A percentile compares a stretch with the other conserved stretches of the same genome.
These are phyloP conservation scores for Fusarium sp. DNA, from an alignment of 2,329 filamentous ascomycete genomes.

Conservation along the genomic window DNA sequence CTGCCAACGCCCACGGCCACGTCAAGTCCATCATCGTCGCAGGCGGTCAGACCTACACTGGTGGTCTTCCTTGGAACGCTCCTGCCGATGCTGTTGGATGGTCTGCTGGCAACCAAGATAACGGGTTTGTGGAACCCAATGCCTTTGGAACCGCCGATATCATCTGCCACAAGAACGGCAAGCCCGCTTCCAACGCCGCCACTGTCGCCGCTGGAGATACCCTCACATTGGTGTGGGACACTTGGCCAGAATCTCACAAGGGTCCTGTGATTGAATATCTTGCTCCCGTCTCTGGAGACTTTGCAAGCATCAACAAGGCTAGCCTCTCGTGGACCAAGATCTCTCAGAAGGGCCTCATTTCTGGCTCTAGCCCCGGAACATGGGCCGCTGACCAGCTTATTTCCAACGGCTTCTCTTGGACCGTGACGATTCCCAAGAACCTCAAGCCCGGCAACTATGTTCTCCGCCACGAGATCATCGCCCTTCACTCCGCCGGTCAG, in stretches of 20 bases:
- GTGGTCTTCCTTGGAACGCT: constrained; percentile 44
- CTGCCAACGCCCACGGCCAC: constrained; percentile 47
- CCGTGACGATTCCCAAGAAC: constrained; percentile 58
- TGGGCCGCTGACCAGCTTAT: constrained; percentile 69
- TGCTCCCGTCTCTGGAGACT: constrained; percentile 64
- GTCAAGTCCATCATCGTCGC: constrained; percentile 37
- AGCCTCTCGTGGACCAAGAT: constrained; percentile 71
- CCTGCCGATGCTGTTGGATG: constrained; percentile 50
- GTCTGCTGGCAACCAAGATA: constrained; percentile 51
- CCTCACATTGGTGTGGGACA: constrained; percentile 71
- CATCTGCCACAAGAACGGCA: constrained; percentile 59
- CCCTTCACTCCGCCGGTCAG: constrained; percentile 60
- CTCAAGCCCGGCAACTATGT: constrained; percentile 65
- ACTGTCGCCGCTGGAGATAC: constrained; percentile 68
- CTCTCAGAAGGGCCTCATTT: constrained; percentile 62
- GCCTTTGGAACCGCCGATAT: constrained; percentile 55
- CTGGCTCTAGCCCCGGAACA: constrained; percentile 55
- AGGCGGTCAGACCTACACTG: constrained; percentile 46
- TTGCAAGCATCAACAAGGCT: constrained; percentile 62
- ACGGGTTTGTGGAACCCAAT: constrained; percentile 60
- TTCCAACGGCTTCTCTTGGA: constrained; percentile 58
- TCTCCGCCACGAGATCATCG: constrained; percentile 67
- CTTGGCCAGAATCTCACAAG: constrained; percentile 74
- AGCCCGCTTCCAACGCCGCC: constrained; percentile 53
- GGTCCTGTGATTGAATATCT: constrained; percentile 72